Base-by-base conservation (phyloP, 2,329 filamentous ascomycete species). In the Penicillium paneum region DNA sequence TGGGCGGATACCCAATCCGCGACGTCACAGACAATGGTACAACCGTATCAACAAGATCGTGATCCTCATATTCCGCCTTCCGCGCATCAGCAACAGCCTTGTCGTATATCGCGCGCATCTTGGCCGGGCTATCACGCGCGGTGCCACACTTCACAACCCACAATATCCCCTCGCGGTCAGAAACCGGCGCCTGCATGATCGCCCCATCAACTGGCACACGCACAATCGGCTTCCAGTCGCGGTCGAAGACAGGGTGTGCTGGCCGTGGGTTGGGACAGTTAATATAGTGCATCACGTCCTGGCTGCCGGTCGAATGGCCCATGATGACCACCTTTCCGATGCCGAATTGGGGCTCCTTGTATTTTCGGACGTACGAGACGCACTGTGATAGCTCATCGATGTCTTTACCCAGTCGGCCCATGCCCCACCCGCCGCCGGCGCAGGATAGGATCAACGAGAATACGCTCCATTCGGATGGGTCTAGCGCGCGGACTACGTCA, bases 161-260 rank as follows among this genome's bases (percentile, higher is more conserved):
- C 48, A 83, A 73, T 12, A 79, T 70, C 1, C 80, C 82, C 68
- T 94, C 87, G 21, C 90, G 80, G 68, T 95, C 90, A 1, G 84
- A 89, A 2, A 92, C 86, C 0, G 88, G 85, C 0, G 87, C 89
- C 69, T 95, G 91, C 50, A 96, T 74, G 34, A 96, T 86, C 39
- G 84, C 85, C 17, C 87, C 90, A 54, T 92, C 83, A 2, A 95
- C 74, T 0, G 50, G 75, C 0, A 81, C 80, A 15, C 81, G 73
- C 35, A 74, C 71, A 5, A 71, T 58, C 28, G 72, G 61, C 24
- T 49, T 49, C 28, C 61, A 55, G 21, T 55, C 48, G 3, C 52
- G 55, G 45, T 69, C 66, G 31, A 67, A 62, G 12, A 65, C 46
- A 56, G 71, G 15, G 68, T 67, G 29, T 67, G 62, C 29, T 32